phyloP scores from a whole-genome alignment of 2,329 filamentous ascomycete genomes.

The Cercospora brassicicola region DNA sequence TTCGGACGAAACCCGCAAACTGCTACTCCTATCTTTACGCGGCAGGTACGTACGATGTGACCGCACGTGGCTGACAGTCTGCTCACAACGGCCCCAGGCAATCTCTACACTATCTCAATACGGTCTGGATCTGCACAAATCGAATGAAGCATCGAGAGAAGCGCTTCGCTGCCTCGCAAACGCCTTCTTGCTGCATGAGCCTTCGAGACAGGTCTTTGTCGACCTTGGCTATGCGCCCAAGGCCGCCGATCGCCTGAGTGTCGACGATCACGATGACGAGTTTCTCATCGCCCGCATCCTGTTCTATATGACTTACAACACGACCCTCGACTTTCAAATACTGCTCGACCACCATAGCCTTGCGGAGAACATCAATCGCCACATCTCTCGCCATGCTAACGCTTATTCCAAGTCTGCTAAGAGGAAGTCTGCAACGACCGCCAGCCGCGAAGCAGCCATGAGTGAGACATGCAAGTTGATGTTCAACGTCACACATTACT shows the following conservation, averaged over 20 bases:
- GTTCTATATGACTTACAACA: constrained; percentile 77
- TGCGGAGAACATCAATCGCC: constrained; percentile 64
- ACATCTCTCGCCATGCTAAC: constrained; percentile 64
- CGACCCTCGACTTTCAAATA: constrained; percentile 63
- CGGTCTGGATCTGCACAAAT: constrained; percentile 66
- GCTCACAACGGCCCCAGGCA: constrained; percentile 56
- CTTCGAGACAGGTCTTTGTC: constrained; percentile 70
- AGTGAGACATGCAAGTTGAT: constrained; percentile 81
- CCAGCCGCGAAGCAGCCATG: constrained; percentile 77
- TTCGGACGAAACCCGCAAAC: constrained; percentile 70
- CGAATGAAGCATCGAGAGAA: constrained; percentile 63
- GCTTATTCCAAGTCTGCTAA: constrained; percentile 47
- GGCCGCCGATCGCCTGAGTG: constrained; percentile 68
- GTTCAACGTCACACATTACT: constrained; percentile 82
- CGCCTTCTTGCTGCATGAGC: constrained; percentile 68
- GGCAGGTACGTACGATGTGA: constrained; percentile 56
- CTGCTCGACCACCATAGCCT: constrained; percentile 67
- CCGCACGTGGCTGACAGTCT: not conserved
- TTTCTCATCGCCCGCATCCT: constrained; percentile 78
- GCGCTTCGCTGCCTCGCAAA: constrained; percentile 84
- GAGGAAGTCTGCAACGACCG: constrained; percentile 35
- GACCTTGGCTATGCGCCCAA: constrained; percentile 67
- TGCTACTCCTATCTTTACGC: constrained; percentile 82
- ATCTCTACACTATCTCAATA: constrained; percentile 60
- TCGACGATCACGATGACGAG: constrained; percentile 75